These are phyloP conservation scores for Symbiodinium pilosum DNA, from an alignment of 73 alveolate genomes.

Conservation along the genomic window DNA sequence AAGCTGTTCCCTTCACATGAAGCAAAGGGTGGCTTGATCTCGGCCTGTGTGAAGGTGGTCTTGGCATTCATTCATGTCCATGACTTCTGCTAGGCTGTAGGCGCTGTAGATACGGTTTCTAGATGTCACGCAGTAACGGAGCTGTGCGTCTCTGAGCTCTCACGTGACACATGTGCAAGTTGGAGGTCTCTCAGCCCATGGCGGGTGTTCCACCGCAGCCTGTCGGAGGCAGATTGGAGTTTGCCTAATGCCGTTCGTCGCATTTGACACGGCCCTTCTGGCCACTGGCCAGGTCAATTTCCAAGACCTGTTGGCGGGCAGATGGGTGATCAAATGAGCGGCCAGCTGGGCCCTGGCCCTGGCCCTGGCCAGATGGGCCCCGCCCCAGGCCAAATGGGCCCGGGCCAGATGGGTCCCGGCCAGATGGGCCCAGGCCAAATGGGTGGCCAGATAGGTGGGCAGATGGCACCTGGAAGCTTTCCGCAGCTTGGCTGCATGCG, in stretches of 20 bases:
- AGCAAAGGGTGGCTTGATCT: too few relatives aligned
- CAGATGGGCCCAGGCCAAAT: slow-evolving; percentile 53
- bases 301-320: not conserved
- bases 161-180: too few relatives aligned
- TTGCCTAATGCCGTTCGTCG: not conserved
- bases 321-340: not conserved
- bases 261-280: too few relatives aligned
- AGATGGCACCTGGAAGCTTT: slow-evolving; percentile 59
- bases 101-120: too few relatives aligned
- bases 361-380: slow-evolving; percentile 73
- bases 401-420: slow-evolving; percentile 20
- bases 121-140: too few relatives aligned
- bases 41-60: too few relatives aligned
- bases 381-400: slow-evolving; percentile 68
- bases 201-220: not conserved
- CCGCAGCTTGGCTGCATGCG: slow-evolving; percentile 71
- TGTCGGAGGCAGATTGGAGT: not conserved
- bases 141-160: too few relatives aligned
- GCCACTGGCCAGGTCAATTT: not conserved
- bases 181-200: too few relatives aligned
- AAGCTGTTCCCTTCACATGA: too few relatives aligned
- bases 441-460: slow-evolving; percentile 74
- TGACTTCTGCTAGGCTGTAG: too few relatives aligned
- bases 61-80: too few relatives aligned
- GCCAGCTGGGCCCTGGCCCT: slow-evolving; percentile 36